Base-by-base conservation (phyloP, 192 early-diverging fungal species). In the Dissophora ornata region DNA sequence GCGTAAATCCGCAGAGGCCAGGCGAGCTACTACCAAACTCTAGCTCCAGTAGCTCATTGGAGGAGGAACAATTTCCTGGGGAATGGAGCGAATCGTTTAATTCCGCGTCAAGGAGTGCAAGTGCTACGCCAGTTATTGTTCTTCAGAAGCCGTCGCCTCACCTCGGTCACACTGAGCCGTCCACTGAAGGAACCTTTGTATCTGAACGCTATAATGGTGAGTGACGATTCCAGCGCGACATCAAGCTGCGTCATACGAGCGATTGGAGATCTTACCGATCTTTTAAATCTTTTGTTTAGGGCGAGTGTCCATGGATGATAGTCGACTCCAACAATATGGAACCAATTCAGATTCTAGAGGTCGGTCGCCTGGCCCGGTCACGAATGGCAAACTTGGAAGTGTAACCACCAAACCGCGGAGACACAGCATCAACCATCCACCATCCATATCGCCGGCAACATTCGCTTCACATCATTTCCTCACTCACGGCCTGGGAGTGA, bases 361-460 rank as follows among this genome's bases (percentile, higher is more conserved):
- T 40, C 18, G 32, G 3, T 8, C 49, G 5, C 16, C 42, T 9
- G 55, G 51, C 29, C 29, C 50, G 12, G 9, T 21, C 18, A 11
- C 19, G 4, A 22, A 24, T 18, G 29, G 30, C 15, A 30, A 34
- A n/a, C 34, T 46, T 49, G 42, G 1, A 10, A 13, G 18, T 22
- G 25, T 28, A 13, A 19, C 9, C 13, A 50, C 4, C 7, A 48
- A 21, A 5, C 69, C 69, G 1, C 8, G 69, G 10, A 38, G 69
- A 38, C 58, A 71, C 47, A 62, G 59, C n/a, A 62, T 63, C 55
- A 71, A 62, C 30, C 69, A 69, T 7, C 56, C 66, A 5, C 66
- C 65, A 4, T 28, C 34, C 7, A 24, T 59, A 10, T 24, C 54
- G 28, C 33, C 64, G 15, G 46, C 53, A 33, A 13, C 28, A 48